A percentile compares a stretch with the other conserved stretches of the same genome.
phyloP scores from a whole-genome alignment of 805 yeast species.

The Clavispora vitiphila region DNA sequence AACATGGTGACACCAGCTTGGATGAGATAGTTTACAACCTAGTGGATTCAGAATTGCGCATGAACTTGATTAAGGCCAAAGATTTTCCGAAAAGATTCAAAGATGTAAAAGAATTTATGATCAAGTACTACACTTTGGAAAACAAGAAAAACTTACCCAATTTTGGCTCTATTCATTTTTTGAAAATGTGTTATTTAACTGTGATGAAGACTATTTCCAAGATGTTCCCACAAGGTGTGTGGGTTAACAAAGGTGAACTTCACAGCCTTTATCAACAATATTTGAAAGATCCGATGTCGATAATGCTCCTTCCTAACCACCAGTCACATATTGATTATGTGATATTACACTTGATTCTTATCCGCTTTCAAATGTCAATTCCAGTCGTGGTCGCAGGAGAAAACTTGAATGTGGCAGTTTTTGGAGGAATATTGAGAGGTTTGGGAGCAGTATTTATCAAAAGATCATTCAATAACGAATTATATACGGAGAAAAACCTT shows the following conservation, averaged over 20 bases:
- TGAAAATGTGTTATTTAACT: conserved; percentile 35
- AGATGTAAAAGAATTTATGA: conserved; percentile 36
- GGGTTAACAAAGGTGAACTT: conserved; percentile 31
- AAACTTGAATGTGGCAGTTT: conserved; percentile 53
- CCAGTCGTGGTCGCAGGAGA: conserved; percentile 66
- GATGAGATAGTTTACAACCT: conserved; percentile 32
- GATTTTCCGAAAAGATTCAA: conserved; percentile 29
- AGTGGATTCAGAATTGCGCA: conserved; percentile 32
- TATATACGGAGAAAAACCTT: conserved; percentile 43
- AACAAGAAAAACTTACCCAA: conserved; percentile 35
- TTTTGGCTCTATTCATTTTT: conserved; percentile 21
- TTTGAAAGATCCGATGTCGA: conserved; percentile 37
- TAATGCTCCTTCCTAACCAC: conserved; percentile 54
- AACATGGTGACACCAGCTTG: conserved; percentile 26
- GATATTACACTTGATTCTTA: conserved; percentile 48
- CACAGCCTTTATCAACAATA: conserved; percentile 25
- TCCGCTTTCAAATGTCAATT: conserved; percentile 48
- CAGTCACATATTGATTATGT: conserved; percentile 60
- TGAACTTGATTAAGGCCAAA: conserved; percentile 31
- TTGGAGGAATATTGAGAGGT: conserved; percentile 45
- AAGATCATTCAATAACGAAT: conserved; percentile 40
- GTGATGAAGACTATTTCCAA: conserved; percentile 27
- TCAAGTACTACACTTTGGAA: conserved; percentile 29
- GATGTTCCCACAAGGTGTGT: conserved; percentile 41
- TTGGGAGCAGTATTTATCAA: conserved; percentile 57